phyloP scores from a whole-genome alignment of 2,329 filamentous ascomycete genomes.

The Lecanicillium sp. region DNA sequence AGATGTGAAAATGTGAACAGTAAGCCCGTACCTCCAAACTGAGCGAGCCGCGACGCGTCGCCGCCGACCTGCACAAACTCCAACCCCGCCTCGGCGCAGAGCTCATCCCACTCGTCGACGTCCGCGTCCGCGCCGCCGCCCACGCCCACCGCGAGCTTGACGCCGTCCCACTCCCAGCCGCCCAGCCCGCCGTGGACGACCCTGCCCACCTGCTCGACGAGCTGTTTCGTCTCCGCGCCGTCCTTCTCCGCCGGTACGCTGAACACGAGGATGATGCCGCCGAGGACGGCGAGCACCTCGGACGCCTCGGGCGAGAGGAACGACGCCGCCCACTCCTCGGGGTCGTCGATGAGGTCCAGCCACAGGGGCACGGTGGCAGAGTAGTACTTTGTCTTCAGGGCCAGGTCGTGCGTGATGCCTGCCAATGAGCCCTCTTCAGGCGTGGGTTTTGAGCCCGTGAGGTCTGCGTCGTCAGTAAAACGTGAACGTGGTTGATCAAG shows the following conservation, averaged over 20 bases:
- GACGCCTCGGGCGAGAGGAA: constrained; percentile 56
- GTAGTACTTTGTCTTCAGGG: constrained; percentile 57
- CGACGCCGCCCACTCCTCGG: constrained; percentile 48
- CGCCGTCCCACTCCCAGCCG: constrained; percentile 59
- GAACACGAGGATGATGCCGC: constrained; percentile 47
- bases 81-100: constrained; percentile 49
- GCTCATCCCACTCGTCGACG: constrained; percentile 56
- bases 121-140: no score
- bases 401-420: constrained; percentile 52
- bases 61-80: constrained; percentile 55
- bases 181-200: constrained; percentile 53
- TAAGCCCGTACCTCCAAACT: constrained; percentile 56
- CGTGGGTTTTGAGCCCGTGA: constrained; percentile 43
- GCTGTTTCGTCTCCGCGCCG: constrained; percentile 24
- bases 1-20: not conserved
- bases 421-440: constrained; percentile 41
- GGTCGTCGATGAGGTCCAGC: constrained; percentile 54
- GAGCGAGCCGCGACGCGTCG: constrained; percentile 36
- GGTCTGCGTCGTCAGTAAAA: constrained; percentile 31
- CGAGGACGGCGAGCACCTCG: constrained; percentile 56
- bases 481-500: not conserved
- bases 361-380: constrained; percentile 55
- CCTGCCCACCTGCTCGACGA: constrained; percentile 48
- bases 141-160: constrained; percentile 53
- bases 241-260: constrained; percentile 19